Base-by-base conservation (phyloP, 2,329 filamentous ascomycete genomes). In the Talaromyces sp. region DNA sequence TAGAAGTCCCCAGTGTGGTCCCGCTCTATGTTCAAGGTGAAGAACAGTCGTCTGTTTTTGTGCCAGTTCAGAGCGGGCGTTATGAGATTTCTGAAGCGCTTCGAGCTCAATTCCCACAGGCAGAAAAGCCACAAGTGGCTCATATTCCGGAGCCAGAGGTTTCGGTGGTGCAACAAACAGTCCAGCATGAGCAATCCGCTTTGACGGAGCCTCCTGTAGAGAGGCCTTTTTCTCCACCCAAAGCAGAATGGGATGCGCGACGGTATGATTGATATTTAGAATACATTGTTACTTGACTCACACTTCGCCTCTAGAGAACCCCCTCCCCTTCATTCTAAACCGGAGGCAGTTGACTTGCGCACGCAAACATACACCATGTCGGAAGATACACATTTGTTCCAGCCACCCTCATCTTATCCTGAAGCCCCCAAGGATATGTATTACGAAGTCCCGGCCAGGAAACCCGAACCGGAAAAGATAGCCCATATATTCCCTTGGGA, bases 401-500 rank as follows among this genome's bases (percentile, higher is more conserved):
- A 91, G 59, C 85, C 93, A 33, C 93, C 93, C 19, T 76, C 80
- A 63, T 82, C 85, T 58, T 95, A 96, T 70, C 91, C 93, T 2
- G 90, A 91, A 70, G 91, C 92, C 19, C 92, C 93, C 0, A 89
- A 84, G 73, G 85, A 93, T 70, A 93, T 96, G 91, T 95, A 89
- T 83, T 96, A 95, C 72, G 81, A 93, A 68, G 84, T 96, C 39
- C 92, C 92, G 5, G 72, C 67, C 44, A 74, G 71, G 36, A 74
- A 85, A 60, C 85, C 85, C 25, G 82, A 85, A 55, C 79, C 82
- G 51, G 80, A 87, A 65, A 84, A 79, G 63, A 84, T 87, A 15
- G 82, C 84, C 55, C 83, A 87, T 3, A 88, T 98, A 55, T 99
- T 99, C 74, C 95, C 95, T 0, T 99, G 95, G 95, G 95, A 99